phyloP scores from a whole-genome alignment of 1,139 yeast species.

The Schizosaccharomyces versatilis region DNA sequence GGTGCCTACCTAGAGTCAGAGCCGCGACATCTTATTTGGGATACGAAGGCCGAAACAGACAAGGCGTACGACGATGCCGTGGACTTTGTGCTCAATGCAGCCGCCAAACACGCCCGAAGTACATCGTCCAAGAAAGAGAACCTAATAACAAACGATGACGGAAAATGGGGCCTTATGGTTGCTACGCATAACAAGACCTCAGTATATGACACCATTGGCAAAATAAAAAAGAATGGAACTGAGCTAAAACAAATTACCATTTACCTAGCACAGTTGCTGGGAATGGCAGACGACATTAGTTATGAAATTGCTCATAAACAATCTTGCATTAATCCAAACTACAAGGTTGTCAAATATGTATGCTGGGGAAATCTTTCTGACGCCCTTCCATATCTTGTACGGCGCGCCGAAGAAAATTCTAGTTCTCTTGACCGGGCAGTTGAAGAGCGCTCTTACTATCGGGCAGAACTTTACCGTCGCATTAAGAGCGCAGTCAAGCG shows the following conservation, averaged over 20 bases:
- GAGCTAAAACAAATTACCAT: slow-evolving; percentile 25
- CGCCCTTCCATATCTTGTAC: slow-evolving; percentile 69
- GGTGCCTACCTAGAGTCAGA: slow-evolving; percentile 94
- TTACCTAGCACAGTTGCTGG: slow-evolving; percentile 74
- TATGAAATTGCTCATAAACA: slow-evolving; percentile 39
- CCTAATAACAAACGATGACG: slow-evolving; percentile 34
- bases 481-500: neutral
- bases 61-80: slow-evolving; percentile 52
- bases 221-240: neutral
- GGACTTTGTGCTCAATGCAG: slow-evolving; percentile 32
- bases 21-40: slow-evolving; percentile 56
- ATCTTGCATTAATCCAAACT: slow-evolving; percentile 16
- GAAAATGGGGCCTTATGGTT: slow-evolving; percentile 37
- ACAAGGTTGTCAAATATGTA: slow-evolving; percentile 69
- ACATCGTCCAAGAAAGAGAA: slow-evolving; percentile 86
- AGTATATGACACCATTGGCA: slow-evolving; percentile 21
- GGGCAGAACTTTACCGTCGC: slow-evolving; percentile 1
- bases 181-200: slow-evolving; percentile 80
- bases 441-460: slow-evolving; percentile 5
- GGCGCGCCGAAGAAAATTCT: slow-evolving; percentile 74
- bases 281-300: slow-evolving; percentile 87
- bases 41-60: slow-evolving; percentile 60
- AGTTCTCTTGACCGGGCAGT: slow-evolving; percentile 4
- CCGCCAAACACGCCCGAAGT: slow-evolving; percentile 29
- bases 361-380: slow-evolving; percentile 97